Percentiles rank a stretch among this genome's conserved stretches.
These are phyloP conservation scores for Epichloe glyceriae DNA, from an alignment of 2,329 filamentous ascomycete species.

Conservation along the genomic window DNA sequence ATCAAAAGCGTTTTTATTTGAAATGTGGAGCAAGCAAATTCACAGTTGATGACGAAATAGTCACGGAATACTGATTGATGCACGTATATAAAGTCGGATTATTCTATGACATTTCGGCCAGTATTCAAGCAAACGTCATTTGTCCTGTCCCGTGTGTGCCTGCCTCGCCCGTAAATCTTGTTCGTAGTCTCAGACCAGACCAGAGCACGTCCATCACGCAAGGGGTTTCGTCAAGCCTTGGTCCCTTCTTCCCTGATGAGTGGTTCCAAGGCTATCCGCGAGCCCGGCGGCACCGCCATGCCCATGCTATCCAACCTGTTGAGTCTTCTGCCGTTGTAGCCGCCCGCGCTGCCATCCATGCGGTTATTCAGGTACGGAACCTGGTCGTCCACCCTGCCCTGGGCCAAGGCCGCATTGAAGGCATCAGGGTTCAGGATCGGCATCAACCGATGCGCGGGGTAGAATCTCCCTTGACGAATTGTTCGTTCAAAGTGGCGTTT, in stretches of 20 bases:
- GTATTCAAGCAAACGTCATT: no score
- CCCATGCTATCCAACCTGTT: conserved; percentile 32
- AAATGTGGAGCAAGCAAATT: neutral
- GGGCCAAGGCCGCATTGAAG: conserved; percentile 24
- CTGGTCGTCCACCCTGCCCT: conserved; percentile 29
- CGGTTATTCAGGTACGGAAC: conserved; percentile 41
- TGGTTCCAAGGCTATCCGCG: conserved; percentile 21
- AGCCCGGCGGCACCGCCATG: conserved; percentile 25
- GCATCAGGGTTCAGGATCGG: conserved; percentile 31
- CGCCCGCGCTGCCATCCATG: conserved; percentile 26
- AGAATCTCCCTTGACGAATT: conserved; percentile 40
- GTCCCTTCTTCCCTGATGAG: conserved; percentile 22
- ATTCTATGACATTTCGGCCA: no score
- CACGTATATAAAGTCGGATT: no score
- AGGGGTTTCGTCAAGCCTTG: no score
- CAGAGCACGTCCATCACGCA: conserved; percentile 2
- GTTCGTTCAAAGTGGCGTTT: conserved; percentile 33
- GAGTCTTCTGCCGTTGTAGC: conserved; percentile 27
- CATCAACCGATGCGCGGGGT: conserved; percentile 40
- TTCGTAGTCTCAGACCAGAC: no score
- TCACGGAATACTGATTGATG: no score
- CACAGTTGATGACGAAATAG: no score
- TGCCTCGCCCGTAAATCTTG: no score
- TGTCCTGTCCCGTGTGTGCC: no score
- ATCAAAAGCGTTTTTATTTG: neutral